Conservation (phyloP, 2,329 filamentous ascomycete species). For the Alternaria arbusti region DNA sequence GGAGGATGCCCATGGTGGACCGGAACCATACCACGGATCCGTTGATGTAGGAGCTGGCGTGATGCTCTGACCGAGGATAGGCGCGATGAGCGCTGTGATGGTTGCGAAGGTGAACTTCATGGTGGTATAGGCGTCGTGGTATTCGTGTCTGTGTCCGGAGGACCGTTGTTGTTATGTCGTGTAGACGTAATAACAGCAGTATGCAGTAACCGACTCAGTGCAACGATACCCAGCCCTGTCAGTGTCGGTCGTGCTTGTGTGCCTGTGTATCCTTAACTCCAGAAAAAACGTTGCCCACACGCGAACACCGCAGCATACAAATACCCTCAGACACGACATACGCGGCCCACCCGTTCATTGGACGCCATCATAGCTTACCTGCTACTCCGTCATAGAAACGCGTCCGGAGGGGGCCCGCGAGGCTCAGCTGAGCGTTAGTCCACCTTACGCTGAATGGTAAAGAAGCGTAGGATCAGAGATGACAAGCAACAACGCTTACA, state of each 20-base stretch:
- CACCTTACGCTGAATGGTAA: not conserved
- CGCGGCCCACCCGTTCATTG: constrained; percentile 14
- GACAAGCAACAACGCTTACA: constrained; percentile 5
- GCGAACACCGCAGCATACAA: constrained; percentile 8
- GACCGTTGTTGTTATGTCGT: not conserved
- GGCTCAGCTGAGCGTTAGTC: constrained; percentile 6
- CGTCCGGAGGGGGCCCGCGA: constrained; percentile 24
- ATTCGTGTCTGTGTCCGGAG: not conserved
- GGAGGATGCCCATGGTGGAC: constrained; percentile 29
- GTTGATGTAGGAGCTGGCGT: constrained; percentile 15
- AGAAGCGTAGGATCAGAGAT: not conserved
- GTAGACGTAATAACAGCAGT: not conserved
- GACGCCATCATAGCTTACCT: constrained; percentile 1
- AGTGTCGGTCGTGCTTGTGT: not conserved
- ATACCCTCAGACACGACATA: constrained; percentile 11
- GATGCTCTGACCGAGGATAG: constrained; percentile 12
- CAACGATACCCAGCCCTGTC: not conserved
- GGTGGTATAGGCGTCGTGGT: not conserved
- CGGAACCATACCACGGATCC: constrained; percentile 3
- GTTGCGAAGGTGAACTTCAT: constrained; percentile 10
- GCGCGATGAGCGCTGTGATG: constrained; percentile 7
- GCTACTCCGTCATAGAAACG: not conserved
- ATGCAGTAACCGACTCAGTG: not conserved
- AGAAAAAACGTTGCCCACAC: constrained; percentile 56
- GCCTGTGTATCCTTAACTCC: not conserved